Evolutionary conservation across 495 filamentous ascomycete genomes (phyloP).

Genomic region (Hypomontagnella monticulosa): DNA sequence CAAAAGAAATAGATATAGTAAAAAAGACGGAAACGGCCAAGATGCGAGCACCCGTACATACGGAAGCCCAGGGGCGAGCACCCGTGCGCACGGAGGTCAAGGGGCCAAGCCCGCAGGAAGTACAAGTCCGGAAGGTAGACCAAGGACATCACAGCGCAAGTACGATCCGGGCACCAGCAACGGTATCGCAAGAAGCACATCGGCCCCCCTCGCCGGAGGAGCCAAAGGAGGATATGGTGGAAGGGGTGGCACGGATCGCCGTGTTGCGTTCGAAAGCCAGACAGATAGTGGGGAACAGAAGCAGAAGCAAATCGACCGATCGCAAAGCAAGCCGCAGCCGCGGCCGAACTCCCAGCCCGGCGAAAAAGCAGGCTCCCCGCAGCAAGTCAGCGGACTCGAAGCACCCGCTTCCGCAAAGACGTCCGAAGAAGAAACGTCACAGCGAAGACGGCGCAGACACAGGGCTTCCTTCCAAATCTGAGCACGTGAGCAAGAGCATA

Average conservation of each 20-base stretch:
- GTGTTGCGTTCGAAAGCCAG: constrained; percentile 34
- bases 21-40: constrained; percentile 7
- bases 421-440: constrained; percentile 23
- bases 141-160: constrained; percentile 7
- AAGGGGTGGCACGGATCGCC: constrained; percentile 34
- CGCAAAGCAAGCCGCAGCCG: constrained; percentile 15
- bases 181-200: constrained; percentile 11
- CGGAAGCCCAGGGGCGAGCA: constrained; percentile 6
- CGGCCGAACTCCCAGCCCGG: constrained; percentile 31
- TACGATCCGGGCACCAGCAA: not conserved
- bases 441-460: constrained; percentile 32
- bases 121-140: constrained; percentile 3
- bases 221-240: constrained; percentile 23
- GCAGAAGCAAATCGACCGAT: constrained; percentile 22
- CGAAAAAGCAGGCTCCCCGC: constrained; percentile 3
- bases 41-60: not conserved
- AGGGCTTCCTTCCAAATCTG: constrained; percentile 28
- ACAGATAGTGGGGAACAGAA: constrained; percentile 11
- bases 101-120: not conserved
- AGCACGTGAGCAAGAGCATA: constrained; percentile 1
- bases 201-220: constrained; percentile 13
- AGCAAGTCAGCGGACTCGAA: constrained; percentile 23
- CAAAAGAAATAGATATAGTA: not conserved
- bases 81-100: constrained; percentile 2
- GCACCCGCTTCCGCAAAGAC: constrained; percentile 25